Base-by-base conservation (phyloP, 805 yeast species). In the Blastobotrys terrestris region DNA sequence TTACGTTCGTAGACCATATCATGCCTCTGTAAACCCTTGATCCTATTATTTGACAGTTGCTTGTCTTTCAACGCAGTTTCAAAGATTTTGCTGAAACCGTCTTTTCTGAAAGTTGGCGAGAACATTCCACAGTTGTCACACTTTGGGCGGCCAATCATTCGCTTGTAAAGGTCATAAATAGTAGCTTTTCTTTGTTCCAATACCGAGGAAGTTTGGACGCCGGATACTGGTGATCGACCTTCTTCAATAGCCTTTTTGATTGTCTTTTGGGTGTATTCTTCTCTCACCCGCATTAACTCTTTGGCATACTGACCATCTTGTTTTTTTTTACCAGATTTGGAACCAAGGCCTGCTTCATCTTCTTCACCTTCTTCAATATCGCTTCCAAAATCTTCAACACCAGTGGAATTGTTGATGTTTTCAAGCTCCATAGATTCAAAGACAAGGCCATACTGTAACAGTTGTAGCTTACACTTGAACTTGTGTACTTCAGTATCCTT, bases 111-210 rank as follows among this genome's bases (percentile, higher is more conserved):
- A 39, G 85, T 76, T 52, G 99, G 98, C 45, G 97, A 89, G 69
- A 76, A 87, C 96, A 91, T 87, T 44, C 90, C 88, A 78, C 99
- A 94, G 71, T 91, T 90, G 63, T 88, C 96, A 79, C 99, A 94
- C 69, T 84, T 87, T 52, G 90, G 84, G 69, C 97, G 81, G 47
- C 85, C 69, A 57, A 87, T 72, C 48, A 91, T 69, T 61, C 79
- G 79, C 62, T 79, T 80, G 74, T 90, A 87, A 63, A 91, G 85
- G 39, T 84, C 89, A 53, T 82, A 84, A 52, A 81, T 70, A 46
- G 76, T 61, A 8, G 66, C 67, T 67, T 92, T 90, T 72, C 99
- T 83, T 70, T 88, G 96, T 63, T 90, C 96, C 26, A 80, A 80
- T 39, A 91, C 87, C 18, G 92, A 79, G 5, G 96, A 92, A 20